Evolutionary conservation across 495 filamentous ascomycete genomes (phyloP), one percentile per base, ranked within the genome.

Genomic region (Daldinia concentrica): DNA sequence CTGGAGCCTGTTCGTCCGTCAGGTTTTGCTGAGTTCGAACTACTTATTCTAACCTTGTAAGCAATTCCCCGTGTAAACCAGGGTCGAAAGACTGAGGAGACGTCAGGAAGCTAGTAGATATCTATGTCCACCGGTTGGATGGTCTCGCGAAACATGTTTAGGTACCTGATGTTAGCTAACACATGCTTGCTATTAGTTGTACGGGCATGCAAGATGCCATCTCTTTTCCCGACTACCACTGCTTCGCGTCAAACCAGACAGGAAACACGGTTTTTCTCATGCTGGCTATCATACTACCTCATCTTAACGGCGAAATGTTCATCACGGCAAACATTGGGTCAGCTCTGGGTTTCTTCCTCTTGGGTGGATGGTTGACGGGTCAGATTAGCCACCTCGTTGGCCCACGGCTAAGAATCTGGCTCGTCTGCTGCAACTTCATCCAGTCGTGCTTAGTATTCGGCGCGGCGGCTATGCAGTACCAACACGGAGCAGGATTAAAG

Each of bases 191-290:
- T 57, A 41, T 54, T 63, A 74, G 70, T 17, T 74, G 58, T 22
- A 86, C 77, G 30, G 82, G 84, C 17, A 83, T 86, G 54, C 83
- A 85, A 84, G 88, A 90, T 76, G 87, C 87, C 50, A 82, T 86
- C 58, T 82, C 86, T 61, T 90, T 85, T 72, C 86, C 86, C 26
- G 87, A 88, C 76, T 90, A 85, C 75, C 83, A 83, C 79, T 89
- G 87, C 69, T 90, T 90, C 72, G 86, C 88, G 34, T 89, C 86
- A 34, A 90, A 90, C 77, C 87, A 90, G 71, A 90, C 88, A 0
- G 88, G 88, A 69, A 90, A 90, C 78, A 87, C 87, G 14, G 83
- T 90, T 50, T 84, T 85, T 69, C 78, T 85, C 12, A 75, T 89
- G 48, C 80, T 89, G 19, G 87, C 86, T 34, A 78, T 87, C 51